Conservation (phyloP, 495 filamentous ascomycete genomes). For the Penicillium silybi region DNA sequence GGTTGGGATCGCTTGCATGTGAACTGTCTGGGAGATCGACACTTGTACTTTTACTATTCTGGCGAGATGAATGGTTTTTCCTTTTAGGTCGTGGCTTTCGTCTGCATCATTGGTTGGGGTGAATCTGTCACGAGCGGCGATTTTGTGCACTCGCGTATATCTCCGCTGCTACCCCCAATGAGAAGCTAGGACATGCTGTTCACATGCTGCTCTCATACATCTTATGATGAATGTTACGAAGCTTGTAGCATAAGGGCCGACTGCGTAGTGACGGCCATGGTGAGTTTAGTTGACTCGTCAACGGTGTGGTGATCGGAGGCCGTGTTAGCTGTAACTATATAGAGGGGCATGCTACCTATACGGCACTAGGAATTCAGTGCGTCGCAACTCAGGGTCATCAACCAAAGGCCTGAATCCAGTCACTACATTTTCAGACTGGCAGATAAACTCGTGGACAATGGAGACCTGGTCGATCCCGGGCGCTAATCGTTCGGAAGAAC, state of each 20-base stretch:
- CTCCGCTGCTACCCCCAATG: background rate
- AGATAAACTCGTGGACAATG: background rate
- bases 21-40: conserved; percentile 8
- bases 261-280: too few species aligned
- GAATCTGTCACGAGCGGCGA: background rate
- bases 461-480: conserved; percentile 6
- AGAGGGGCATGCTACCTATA: background rate
- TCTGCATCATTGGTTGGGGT: background rate
- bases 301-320: background rate
- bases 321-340: background rate
- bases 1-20: conserved; percentile 13
- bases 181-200: background rate
- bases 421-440: background rate
- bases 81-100: background rate
- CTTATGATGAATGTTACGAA: too few species aligned
- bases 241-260: too few species aligned
- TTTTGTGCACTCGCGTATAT: background rate
- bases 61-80: background rate
- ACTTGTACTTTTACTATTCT: background rate
- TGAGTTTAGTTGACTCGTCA: background rate
- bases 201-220: background rate
- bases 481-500: conserved; percentile 11
- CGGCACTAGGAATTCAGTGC: background rate
- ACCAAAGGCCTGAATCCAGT: background rate
- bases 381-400: background rate